Evolutionary conservation across 371 early-diverging fungal species (phyloP).

Genomic region (Mucor piriformis): DNA sequence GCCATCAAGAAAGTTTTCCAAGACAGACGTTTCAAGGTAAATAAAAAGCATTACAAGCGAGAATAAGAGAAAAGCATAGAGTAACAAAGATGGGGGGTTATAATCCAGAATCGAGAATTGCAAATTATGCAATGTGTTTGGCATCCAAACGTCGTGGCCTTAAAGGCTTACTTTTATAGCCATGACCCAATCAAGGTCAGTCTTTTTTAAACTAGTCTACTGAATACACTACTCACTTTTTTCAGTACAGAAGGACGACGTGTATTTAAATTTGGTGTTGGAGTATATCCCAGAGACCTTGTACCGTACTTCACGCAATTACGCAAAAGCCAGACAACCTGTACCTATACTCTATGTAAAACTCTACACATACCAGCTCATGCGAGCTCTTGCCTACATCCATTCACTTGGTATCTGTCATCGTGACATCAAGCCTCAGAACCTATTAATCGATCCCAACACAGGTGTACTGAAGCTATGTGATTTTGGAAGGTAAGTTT

Average conservation of each 20-base stretch:
- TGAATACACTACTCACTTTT: too few species aligned
- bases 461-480: slow-evolving; percentile 95
- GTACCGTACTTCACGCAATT: slow-evolving; percentile 83
- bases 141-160: slow-evolving; percentile 84
- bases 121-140: slow-evolving; percentile 86
- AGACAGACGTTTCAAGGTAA: slow-evolving; percentile 94
- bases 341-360: slow-evolving; percentile 94
- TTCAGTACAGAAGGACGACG: slow-evolving; percentile 74
- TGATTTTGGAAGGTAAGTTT: slow-evolving; percentile 92
- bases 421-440: slow-evolving; percentile 99
- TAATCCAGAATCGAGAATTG: slow-evolving; percentile 91
- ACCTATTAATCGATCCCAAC: slow-evolving; percentile 90
- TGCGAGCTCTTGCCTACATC: slow-evolving; percentile 93
- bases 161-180: slow-evolving; percentile 84
- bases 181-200: slow-evolving; percentile 62
- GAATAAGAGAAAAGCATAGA: neutral
- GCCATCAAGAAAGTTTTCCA: slow-evolving; percentile 97
- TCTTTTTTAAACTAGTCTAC: too few species aligned
- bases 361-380: slow-evolving; percentile 96
- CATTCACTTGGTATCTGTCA: slow-evolving; percentile 91
- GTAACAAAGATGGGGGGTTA: too few species aligned
- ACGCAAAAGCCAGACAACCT: slow-evolving; percentile 85
- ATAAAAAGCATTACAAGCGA: neutral
- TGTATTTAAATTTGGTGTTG: slow-evolving; percentile 84
- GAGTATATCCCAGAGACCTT: slow-evolving; percentile 90